Base-by-base conservation (phyloP, 2,329 filamentous ascomycete genomes). In the Aspergillus sergii region DNA sequence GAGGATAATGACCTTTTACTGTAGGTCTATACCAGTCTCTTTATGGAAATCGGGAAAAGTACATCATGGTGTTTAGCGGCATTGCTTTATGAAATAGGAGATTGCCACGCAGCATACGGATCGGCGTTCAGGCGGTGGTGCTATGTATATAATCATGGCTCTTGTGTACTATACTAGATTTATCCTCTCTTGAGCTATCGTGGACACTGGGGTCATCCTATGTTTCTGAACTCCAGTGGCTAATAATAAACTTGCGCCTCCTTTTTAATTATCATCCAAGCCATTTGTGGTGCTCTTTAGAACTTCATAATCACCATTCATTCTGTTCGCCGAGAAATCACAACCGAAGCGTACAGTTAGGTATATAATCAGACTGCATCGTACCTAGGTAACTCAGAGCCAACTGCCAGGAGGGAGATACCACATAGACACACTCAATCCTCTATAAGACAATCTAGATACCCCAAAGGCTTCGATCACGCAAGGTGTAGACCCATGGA, bases 1-100 rank as follows among this genome's bases (percentile, higher is more conserved):
- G 74, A 72, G 19, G 72, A 72, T 36, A 70, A 71, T 54, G 68
- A 68, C 54, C 64, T 72, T 60, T 59, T 74, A 45, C 60, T 72
- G 26, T 74, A 66, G 60, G 23, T 32, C 28, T 34, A n/a, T 28
- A 34, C 16, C 28, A 51, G 19, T n/a, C 16, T 30, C 19, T 10
- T 51, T 32, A 21, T 34, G 16, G 9, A 34, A 51, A 51, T 32
- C 28, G 34, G 28, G 28, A 34, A 51, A 51, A 32, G 48, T 30
- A 41, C 9, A 21, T 32, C 34, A 34, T 26, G 14, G 11, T 51
- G 48, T 30, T 51, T 30, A 30, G 46, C 46, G 46, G 16, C 28
- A 51, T 51, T 32, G 28, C 19, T n/a, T 51, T 32, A 28, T 28
- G 16, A 28, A 28, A 32, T 30, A 30, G 23, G 10, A 51, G 28